Evolutionary conservation across 192 early-diverging fungal species (phyloP), one percentile per base, ranked within the genome.

Genomic region (Podila clonocystis): DNA sequence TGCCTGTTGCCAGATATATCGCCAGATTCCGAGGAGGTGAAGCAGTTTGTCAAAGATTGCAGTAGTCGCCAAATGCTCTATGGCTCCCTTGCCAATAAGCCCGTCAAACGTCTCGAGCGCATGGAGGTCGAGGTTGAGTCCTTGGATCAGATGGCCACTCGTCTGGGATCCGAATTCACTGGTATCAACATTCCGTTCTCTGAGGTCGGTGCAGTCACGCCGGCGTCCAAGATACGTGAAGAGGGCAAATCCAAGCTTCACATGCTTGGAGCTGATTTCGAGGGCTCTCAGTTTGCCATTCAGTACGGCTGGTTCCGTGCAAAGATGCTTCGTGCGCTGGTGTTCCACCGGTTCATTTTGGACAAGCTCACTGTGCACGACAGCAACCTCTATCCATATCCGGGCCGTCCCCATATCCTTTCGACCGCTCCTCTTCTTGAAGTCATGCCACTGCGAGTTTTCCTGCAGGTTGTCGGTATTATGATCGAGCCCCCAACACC

Each of bases 261-360:
- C 3, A 29, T 12, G 15, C 38, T 49, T 13, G 66, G 65, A 59
- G 29, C 24, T 15, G 73, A 75, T 11, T 55, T 60, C 58, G 73
- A 77, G 7, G 66, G 67, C 36, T 66, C 62, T 9, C 63, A 62
- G 45, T 63, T 33, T 60, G 71, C 67, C 55, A 61, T 50, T 11
- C 64, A 72, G n/a, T 85, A 72, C 45, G 84, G 84, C 2, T 85
- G 80, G 80, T 75, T 79, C 61, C 69, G 62, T 5, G 84, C 84
- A 41, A 85, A 85, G 55, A 85, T 85, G 84, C 74, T 85, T 73
- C 67, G 84, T n/a, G 84, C 84, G 9, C 70, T 82, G 31, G 67
- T 79, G 2, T 75, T 85, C 24, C 84, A 85, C 52, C 80, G 82
- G 26, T 80, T 77, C 62, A 34, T 85, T 22, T 58, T 85, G 28